These are phyloP conservation scores for Tolypocladium pustulatum DNA, from an alignment of 2,329 filamentous ascomycete genomes.

Conservation along the genomic window DNA sequence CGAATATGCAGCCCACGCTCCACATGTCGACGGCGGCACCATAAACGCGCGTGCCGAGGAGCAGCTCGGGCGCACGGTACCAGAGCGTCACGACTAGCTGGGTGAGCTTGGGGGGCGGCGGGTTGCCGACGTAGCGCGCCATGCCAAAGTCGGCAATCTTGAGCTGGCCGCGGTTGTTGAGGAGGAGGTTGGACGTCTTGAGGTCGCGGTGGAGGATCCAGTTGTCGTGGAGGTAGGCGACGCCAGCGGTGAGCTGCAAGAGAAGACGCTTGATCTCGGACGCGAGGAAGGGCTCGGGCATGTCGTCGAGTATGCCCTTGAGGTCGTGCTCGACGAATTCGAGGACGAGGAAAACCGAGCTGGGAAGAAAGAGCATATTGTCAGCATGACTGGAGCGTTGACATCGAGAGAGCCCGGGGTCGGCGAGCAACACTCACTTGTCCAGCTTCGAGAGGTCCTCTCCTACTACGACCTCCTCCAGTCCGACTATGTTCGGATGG, in stretches of 20 bases:
- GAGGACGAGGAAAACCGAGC: conserved; percentile 80
- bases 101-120: conserved; percentile 70
- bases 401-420: neutral
- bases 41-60: conserved; percentile 73
- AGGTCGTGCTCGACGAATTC: conserved; percentile 97
- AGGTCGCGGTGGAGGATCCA: conserved; percentile 92
- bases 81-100: conserved; percentile 93
- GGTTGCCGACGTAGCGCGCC: conserved; percentile 80
- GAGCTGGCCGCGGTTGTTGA: conserved; percentile 89
- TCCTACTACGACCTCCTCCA: conserved; percentile 78
- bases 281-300: conserved; percentile 85
- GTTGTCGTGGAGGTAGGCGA: conserved; percentile 75
- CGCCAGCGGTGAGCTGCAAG: conserved; percentile 68
- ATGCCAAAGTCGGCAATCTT: conserved; percentile 98
- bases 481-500: conserved; percentile 71
- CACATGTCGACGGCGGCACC: conserved; percentile 78
- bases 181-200: conserved; percentile 86
- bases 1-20: conserved; percentile 94
- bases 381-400: neutral
- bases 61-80: conserved; percentile 87
- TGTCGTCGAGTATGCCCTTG: conserved; percentile 83
- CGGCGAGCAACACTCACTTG: conserved; percentile 27
- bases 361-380: conserved; percentile 18
- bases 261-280: conserved; percentile 90
- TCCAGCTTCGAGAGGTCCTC: conserved; percentile 43